Evolutionary conservation across 495 filamentous ascomycete genomes (phyloP), one percentile per base, ranked within the genome.

Genomic region (Aspergillus hancockii): DNA sequence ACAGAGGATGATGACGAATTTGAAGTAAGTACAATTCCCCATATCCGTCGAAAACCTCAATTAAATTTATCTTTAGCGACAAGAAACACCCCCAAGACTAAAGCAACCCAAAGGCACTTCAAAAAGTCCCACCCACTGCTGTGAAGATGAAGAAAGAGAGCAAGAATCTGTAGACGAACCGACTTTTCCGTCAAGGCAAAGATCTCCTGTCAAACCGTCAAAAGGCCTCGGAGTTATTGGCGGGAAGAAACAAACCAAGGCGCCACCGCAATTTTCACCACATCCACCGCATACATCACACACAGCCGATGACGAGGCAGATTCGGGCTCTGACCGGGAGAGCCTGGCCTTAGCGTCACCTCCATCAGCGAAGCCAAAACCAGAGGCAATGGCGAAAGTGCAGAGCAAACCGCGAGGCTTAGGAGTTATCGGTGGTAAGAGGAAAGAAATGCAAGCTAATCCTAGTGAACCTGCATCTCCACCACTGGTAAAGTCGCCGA

Each of bases 21-120:
- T 46, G 67, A 77, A 69, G 75, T 77, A 69, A 31, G 68, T 49
- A 34, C 49, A 50, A 34, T 25, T 9, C 23, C 23, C 16, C 23
- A 3, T 7, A 2, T n/a, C 10, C 12, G 9, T 19, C 1, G 34
- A 18, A 47, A 10, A 22, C n/a, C 3, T 28, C 14, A 40, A 10
- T 56, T 30, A 32, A 25, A 8, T 52, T 45, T 54, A 34, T 45
- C 53, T 23, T 7, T 55, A 79, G 76, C 70, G 69, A 60, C 71
- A 76, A 69, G 69, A 75, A 63, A 75, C 68, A 8, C 70, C 74
- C 25, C 70, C 74, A 12, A 64, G 64, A 55, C 58, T 71, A 1
- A 75, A 64, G 46, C 64, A 57, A 18, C 19, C 30, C 14, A 60
- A 60, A 41, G 55, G 59, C 9, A 22, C n/a, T 5, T 40, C 54